A percentile compares a stretch with the other conserved stretches of the same genome.
phyloP scores from a whole-genome alignment of 2,329 filamentous ascomycete species.

The Helminthosporium solani region DNA sequence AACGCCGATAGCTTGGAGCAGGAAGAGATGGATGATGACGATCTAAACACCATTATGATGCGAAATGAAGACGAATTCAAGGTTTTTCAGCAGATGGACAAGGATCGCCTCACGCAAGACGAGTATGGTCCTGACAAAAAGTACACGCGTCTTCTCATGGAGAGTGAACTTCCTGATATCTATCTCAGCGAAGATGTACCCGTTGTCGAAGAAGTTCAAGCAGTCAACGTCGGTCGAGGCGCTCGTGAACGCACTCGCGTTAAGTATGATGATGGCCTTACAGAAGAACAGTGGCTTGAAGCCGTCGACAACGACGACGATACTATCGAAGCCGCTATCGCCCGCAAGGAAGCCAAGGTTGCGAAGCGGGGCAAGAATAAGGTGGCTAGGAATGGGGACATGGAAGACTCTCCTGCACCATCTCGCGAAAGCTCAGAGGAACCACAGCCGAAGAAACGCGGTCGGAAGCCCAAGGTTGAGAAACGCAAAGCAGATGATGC shows the following conservation, averaged over 20 bases:
- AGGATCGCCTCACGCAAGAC: constrained; percentile 65
- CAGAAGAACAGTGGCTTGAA: constrained; percentile 98
- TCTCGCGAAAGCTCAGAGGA: constrained; percentile 85
- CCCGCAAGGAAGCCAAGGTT: constrained; percentile 82
- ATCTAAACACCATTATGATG: constrained; percentile 91
- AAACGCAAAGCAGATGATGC: constrained; percentile 86
- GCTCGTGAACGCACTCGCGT: constrained; percentile 93
- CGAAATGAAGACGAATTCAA: constrained; percentile 77
- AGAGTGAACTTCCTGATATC: constrained; percentile 88
- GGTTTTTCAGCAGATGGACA: constrained; percentile 81
- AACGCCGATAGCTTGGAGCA: constrained; percentile 73
- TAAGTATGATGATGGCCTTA: constrained; percentile 94
- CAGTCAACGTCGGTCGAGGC: constrained; percentile 74
- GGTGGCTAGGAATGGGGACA: constrained; percentile 57
- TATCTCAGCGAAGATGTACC: constrained; percentile 86
- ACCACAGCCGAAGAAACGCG: constrained; percentile 72
- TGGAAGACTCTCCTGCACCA: constrained; percentile 72
- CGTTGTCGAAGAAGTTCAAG: constrained; percentile 74
- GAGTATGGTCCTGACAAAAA: constrained; percentile 72
- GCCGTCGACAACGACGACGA: constrained; percentile 97
- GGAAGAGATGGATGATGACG: constrained; percentile 98
- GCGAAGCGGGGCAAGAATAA: constrained; percentile 78
- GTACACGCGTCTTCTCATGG: constrained; percentile 77
- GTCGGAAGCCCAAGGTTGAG: constrained; percentile 73
- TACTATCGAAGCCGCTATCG: constrained; percentile 86